A percentile compares a stretch with the other conserved stretches of the same genome.
Conservation (phyloP, 345 rosid species). For the Lepidium sativum region DNA sequence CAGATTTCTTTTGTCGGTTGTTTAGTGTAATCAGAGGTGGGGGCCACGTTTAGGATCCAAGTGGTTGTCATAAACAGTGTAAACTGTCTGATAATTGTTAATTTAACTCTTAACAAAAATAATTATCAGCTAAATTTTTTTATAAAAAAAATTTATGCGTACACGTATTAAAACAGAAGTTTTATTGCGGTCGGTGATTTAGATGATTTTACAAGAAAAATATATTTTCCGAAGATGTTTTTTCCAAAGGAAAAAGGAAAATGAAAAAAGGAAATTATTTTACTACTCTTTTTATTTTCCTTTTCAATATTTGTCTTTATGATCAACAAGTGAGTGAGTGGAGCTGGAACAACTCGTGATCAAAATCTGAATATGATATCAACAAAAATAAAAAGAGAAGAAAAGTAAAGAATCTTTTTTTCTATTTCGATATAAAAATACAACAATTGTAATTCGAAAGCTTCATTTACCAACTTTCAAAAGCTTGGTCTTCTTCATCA, state of each 20-base stretch:
- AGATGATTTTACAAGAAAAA: no score
- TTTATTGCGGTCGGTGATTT: no score
- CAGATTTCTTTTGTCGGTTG: background rate
- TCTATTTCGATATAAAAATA: background rate
- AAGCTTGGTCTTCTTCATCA: constrained; percentile 27
- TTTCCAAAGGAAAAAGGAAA: no score
- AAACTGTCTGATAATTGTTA: no score
- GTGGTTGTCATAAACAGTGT: background rate
- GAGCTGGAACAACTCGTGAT: constrained; percentile 15
- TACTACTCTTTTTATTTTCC: background rate
- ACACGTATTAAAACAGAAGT: no score
- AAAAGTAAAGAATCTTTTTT: background rate
- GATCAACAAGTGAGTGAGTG: constrained; percentile 11
- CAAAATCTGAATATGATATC: constrained; percentile 1
- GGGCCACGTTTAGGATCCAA: background rate
- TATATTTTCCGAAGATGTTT: no score
- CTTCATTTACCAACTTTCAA: constrained; percentile 15
- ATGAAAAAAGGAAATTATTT: background rate
- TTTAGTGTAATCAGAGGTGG: background rate
- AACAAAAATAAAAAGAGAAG: background rate
- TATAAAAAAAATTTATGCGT: no score
- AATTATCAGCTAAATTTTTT: no score
- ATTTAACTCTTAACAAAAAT: no score
- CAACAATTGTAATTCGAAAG: background rate
- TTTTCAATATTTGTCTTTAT: background rate